Conservation (phyloP, 768 basidiomycete species). For the Panaeolus cyanescens region DNA sequence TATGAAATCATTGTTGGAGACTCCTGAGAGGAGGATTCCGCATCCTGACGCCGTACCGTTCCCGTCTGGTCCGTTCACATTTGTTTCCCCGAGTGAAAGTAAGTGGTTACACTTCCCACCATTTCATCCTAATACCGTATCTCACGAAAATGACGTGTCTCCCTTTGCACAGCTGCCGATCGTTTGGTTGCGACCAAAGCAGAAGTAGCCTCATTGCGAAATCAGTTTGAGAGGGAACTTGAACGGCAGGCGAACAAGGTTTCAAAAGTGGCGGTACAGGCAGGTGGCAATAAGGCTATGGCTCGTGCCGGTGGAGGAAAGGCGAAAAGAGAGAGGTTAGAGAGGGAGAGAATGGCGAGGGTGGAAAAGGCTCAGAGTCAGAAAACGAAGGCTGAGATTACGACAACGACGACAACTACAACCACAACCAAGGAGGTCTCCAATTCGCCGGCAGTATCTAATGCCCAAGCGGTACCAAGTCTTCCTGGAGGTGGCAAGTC, state of each 20-base stretch:
- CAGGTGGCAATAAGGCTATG: constrained; percentile 28
- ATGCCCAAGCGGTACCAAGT: constrained; percentile 6
- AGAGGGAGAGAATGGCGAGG: constrained; percentile 30
- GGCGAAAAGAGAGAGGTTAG: constrained; percentile 25
- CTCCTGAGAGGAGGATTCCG: constrained; percentile 28
- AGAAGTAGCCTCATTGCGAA: constrained; percentile 66
- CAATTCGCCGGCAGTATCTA: constrained; percentile 25
- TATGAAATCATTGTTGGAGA: constrained; percentile 42
- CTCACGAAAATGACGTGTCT: constrained; percentile 21
- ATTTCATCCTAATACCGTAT: constrained; percentile 18
- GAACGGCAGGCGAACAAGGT: constrained; percentile 68
- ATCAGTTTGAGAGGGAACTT: constrained; percentile 74
- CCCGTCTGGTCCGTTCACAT: constrained; percentile 58
- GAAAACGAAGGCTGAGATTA: constrained; percentile 25
- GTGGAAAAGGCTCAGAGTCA: constrained; percentile 37
- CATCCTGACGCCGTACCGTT: constrained; percentile 50
- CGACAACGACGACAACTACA: constrained; percentile 24
- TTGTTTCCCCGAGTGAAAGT: constrained; percentile 68
- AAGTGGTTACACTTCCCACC: constrained; percentile 43
- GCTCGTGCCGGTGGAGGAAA: constrained; percentile 23
- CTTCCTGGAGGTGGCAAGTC: constrained; percentile 26
- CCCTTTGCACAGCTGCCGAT: constrained; percentile 58
- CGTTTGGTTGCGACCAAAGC: constrained; percentile 68
- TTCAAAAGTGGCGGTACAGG: constrained; percentile 38
- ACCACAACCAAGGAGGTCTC: constrained; percentile 36